Evolutionary conservation across 2,329 filamentous ascomycete species (phyloP).

Genomic region (Aureobasidium namibiae): DNA sequence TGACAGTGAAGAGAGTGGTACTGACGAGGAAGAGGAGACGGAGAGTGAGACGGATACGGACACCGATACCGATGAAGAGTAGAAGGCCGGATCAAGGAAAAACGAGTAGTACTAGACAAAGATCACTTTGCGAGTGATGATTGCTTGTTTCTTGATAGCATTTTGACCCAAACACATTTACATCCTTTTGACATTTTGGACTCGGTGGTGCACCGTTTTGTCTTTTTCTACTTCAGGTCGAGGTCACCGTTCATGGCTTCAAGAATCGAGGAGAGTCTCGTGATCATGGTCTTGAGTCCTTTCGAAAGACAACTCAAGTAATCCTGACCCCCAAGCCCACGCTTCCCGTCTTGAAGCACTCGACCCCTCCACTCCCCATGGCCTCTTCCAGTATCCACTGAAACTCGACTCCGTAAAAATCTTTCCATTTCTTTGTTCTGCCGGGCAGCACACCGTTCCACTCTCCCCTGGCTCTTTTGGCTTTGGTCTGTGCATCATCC

Average conservation of each 20-base stretch:
- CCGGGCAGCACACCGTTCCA: slow-evolving; percentile 51
- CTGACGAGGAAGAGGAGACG: slow-evolving; percentile 26
- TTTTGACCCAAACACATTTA: too few species aligned
- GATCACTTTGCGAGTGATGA: background rate
- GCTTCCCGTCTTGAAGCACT: slow-evolving; percentile 66
- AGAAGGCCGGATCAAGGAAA: too few species aligned
- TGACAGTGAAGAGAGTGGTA: slow-evolving; percentile 29
- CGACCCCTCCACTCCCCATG: slow-evolving; percentile 59
- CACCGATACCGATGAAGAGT: slow-evolving; percentile 70
- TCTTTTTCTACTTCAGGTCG: too few species aligned
- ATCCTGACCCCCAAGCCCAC: slow-evolving; percentile 57
- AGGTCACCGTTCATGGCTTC: background rate
- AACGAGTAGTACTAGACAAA: background rate
- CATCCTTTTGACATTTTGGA: too few species aligned
- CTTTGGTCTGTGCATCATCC: slow-evolving; percentile 37
- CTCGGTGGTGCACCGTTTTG: too few species aligned
- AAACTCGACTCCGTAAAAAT: slow-evolving; percentile 61
- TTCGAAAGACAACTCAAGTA: too few species aligned
- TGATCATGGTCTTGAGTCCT: too few species aligned
- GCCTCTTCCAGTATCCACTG: slow-evolving; percentile 66
- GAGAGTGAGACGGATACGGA: slow-evolving; percentile 39
- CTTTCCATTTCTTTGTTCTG: slow-evolving; percentile 60
- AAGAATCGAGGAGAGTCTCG: too few species aligned
- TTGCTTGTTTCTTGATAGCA: background rate
- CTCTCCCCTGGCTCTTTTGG: slow-evolving; percentile 48